phyloP scores from a whole-genome alignment of 352 stramenopile species.

The Phytophthora crassamura region DNA sequence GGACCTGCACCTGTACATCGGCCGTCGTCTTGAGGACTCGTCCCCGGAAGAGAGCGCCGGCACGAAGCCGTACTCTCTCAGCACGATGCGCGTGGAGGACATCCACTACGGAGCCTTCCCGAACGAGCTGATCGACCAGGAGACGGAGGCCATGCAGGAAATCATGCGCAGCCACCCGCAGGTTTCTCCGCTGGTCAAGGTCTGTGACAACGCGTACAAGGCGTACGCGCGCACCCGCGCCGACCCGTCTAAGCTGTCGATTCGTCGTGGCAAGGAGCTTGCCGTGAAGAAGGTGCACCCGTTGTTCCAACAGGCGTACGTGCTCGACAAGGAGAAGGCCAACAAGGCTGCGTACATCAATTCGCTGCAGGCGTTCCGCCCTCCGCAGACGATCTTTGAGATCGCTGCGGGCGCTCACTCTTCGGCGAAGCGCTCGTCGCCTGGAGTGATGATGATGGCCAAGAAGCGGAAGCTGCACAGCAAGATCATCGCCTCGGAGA shows the following conservation, averaged over 20 bases:
- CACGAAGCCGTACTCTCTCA: constrained; percentile 87
- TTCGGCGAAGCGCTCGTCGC: constrained; percentile 80
- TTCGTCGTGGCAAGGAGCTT: constrained; percentile 95
- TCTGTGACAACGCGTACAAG: constrained; percentile 98
- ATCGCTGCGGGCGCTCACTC: constrained; percentile 88
- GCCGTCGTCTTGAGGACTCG: constrained; percentile 82
- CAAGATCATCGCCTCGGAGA: constrained; percentile 86
- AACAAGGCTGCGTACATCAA: constrained; percentile 93
- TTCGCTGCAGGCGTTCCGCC: constrained; percentile 93
- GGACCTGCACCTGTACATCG: constrained; percentile 97
- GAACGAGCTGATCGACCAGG: constrained; percentile 94
- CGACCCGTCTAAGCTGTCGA: constrained; percentile 95
- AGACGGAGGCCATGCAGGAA: constrained; percentile 95
- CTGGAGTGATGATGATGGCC: constrained; percentile 86
- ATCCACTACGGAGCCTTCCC: constrained; percentile 99
- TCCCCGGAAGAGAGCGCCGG: constrained; percentile 49
- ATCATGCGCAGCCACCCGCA: constrained; percentile 85
- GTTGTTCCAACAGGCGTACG: constrained; percentile 89
- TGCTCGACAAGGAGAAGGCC: constrained; percentile 79
- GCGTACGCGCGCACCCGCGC: constrained; percentile 96
- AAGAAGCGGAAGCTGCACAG: constrained; percentile 87
- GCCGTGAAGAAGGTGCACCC: constrained; percentile 92
- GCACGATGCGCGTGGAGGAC: constrained; percentile 95
- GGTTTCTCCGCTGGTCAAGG: constrained; percentile 82
- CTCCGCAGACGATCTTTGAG: constrained; percentile 97